Conservation (phyloP, 129 eudicot species). For the Pseudognaphalium luteoalbum region DNA sequence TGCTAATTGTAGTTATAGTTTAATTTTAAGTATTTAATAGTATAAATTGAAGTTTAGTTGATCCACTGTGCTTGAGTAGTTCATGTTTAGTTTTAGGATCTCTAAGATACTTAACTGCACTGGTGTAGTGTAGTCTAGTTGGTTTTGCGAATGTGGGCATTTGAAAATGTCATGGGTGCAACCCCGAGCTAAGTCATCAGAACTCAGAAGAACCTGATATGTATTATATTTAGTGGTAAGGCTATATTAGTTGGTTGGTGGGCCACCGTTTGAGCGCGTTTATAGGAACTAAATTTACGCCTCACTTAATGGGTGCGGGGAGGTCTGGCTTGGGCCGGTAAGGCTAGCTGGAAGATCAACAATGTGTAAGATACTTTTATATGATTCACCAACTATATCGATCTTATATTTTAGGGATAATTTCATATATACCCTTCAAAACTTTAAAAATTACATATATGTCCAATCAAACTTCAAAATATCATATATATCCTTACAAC, state of each 20-base stretch:
- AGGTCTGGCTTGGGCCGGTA: not conserved
- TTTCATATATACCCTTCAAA: too few species aligned
- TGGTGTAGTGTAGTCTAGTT: not conserved
- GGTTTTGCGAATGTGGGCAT: not conserved
- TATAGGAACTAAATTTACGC: not conserved
- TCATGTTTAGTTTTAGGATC: slow-evolving; percentile 4
- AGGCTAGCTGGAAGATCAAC: not conserved
- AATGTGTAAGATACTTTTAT: not conserved
- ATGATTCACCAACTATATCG: too few species aligned
- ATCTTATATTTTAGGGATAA: too few species aligned
- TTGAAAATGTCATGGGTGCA: too few species aligned
- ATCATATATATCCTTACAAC: too few species aligned
- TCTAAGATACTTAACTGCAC: not conserved
- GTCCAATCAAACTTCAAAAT: too few species aligned
- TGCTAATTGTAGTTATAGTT: not conserved
- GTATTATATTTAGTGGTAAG: too few species aligned
- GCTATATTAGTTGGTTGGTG: not conserved
- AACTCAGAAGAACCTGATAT: not conserved
- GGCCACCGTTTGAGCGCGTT: not conserved
- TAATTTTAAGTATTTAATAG: too few species aligned
- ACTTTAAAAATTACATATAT: too few species aligned
- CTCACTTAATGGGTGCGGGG: not conserved
- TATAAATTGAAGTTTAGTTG: too few species aligned
- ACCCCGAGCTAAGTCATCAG: not conserved
- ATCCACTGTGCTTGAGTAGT: too few species aligned